Percentiles rank a stretch among this genome's conserved stretches.
Conservation (phyloP, 2,329 filamentous ascomycete species). For the Dothiorella sarmentorum region DNA sequence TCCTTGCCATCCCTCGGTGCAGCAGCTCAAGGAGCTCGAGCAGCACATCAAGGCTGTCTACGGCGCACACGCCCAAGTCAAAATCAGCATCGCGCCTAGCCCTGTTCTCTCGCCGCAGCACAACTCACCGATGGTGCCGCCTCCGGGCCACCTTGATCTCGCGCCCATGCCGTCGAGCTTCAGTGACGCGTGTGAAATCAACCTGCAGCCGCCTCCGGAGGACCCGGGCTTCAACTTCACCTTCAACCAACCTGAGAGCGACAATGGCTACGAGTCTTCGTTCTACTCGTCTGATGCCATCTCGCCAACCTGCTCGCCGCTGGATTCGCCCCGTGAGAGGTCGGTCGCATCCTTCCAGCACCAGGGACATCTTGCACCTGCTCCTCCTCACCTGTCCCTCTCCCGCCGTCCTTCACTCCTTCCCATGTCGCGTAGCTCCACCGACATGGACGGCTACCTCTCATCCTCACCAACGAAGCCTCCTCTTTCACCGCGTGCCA, state of each 20-base stretch:
- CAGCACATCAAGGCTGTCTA: conserved; percentile 45
- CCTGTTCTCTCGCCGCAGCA: conserved; percentile 48
- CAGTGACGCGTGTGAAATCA: conserved; percentile 49
- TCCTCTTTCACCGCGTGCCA: conserved; percentile 38
- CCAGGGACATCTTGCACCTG: conserved; percentile 12
- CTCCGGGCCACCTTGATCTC: conserved; percentile 48
- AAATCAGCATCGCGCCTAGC: conserved; percentile 52
- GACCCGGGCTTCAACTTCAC: conserved; percentile 30
- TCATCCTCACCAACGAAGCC: conserved; percentile 20
- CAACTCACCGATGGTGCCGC: conserved; percentile 28
- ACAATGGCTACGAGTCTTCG: conserved; percentile 48
- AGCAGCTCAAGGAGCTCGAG: conserved; percentile 41
- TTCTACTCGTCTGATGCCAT: conserved; percentile 51
- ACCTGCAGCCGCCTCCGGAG: conserved; percentile 40
- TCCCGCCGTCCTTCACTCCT: conserved; percentile 31
- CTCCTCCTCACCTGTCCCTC: conserved; percentile 29
- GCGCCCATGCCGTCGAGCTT: conserved; percentile 58
- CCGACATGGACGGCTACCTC: conserved; percentile 23
- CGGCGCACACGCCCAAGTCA: conserved; percentile 40
- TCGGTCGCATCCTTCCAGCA: conserved; percentile 35
- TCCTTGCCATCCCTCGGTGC: conserved; percentile 35
- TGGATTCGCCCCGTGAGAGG: conserved; percentile 35
- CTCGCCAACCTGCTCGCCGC: conserved; percentile 41
- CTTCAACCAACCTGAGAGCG: conserved; percentile 39
- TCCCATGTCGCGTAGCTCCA: conserved; percentile 24